Conservation (phyloP, 257 asterid species). For the Ilex asprella region DNA sequence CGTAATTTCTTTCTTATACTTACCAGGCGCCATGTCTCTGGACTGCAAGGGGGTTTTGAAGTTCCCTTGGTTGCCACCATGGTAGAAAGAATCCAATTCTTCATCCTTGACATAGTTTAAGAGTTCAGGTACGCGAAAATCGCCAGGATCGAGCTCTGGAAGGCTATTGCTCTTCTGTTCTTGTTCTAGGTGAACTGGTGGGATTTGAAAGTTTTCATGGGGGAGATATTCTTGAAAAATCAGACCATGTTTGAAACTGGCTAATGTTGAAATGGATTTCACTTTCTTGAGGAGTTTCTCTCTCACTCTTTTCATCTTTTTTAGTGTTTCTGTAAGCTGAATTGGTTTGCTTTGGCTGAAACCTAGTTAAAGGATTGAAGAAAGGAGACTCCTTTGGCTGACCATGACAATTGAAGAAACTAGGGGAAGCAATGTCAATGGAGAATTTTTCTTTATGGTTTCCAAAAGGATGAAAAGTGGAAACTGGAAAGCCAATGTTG, state of each 20-base stretch:
- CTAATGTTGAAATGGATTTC: slow-evolving; percentile 31
- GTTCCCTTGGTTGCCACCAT: not conserved
- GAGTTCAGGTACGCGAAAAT: slow-evolving; percentile 1
- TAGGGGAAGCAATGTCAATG: not conserved
- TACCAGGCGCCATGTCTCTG: too few relatives aligned
- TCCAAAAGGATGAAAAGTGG: slow-evolving; percentile 7
- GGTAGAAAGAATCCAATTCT: slow-evolving; percentile 5
- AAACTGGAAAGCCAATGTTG: too few relatives aligned
- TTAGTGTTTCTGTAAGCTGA: not conserved
- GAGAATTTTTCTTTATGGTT: not conserved
- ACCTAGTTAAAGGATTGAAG: slow-evolving; percentile 4
- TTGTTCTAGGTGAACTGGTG: slow-evolving; percentile 13
- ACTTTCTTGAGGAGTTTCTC: slow-evolving; percentile 43
- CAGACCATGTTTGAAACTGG: slow-evolving; percentile 22
- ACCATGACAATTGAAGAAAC: not conserved
- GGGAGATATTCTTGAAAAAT: slow-evolving; percentile 19
- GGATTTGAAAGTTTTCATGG: slow-evolving; percentile 15
- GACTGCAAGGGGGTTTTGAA: too few relatives aligned
- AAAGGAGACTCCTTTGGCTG: not conserved
- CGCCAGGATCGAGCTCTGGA: not conserved
- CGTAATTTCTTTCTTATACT: too few relatives aligned
- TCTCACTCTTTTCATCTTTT: slow-evolving; percentile 34
- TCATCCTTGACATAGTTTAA: slow-evolving; percentile 13
- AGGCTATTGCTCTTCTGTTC: slow-evolving; percentile 3
- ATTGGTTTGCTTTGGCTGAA: slow-evolving; percentile 5